phyloP scores from a whole-genome alignment of 2,329 filamentous ascomycete species.

The Cordyceps cicadae region DNA sequence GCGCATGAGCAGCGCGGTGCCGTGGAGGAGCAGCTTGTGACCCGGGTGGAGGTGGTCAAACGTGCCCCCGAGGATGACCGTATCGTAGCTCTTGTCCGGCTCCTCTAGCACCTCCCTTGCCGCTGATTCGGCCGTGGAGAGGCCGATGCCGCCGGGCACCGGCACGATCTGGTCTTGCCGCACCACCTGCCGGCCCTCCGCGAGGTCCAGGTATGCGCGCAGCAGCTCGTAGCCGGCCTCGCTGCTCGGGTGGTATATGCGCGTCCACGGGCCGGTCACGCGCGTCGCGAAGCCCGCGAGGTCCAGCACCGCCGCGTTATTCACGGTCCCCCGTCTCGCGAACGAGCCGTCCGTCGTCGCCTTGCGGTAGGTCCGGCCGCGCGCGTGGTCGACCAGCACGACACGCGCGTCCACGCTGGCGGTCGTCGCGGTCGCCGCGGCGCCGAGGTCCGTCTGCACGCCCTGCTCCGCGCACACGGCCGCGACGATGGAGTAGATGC shows the following conservation, averaged over 20 bases:
- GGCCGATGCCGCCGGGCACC: constrained; percentile 44
- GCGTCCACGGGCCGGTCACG: constrained; percentile 51
- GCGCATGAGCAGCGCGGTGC: constrained; percentile 64
- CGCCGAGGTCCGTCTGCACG: constrained; percentile 47
- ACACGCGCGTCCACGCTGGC: constrained; percentile 70
- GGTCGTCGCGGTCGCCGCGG: constrained; percentile 32
- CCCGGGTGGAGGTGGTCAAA: constrained; percentile 95
- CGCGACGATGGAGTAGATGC: constrained; percentile 70
- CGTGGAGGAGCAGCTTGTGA: constrained; percentile 93
- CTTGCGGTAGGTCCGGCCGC: constrained; percentile 21
- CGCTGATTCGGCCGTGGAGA: constrained; percentile 21
- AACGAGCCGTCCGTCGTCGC: constrained; percentile 26
- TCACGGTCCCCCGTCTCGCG: constrained; percentile 25
- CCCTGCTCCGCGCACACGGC: constrained; percentile 57
- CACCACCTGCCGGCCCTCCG: constrained; percentile 39
- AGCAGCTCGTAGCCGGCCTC: constrained; percentile 56
- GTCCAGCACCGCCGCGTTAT: constrained; percentile 35
- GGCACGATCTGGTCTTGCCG: constrained; percentile 41
- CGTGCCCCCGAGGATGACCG: constrained; percentile 78
- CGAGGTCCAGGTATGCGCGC: constrained; percentile 36
- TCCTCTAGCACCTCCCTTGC: background rate
- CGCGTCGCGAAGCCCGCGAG: constrained; percentile 44
- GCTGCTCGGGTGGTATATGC: constrained; percentile 57
- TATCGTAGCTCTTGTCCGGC: constrained; percentile 18
- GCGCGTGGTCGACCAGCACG: constrained; percentile 59